Base-by-base conservation (phyloP, 1,139 yeast genomes). In the Lodderomyces metapsilosis region DNA sequence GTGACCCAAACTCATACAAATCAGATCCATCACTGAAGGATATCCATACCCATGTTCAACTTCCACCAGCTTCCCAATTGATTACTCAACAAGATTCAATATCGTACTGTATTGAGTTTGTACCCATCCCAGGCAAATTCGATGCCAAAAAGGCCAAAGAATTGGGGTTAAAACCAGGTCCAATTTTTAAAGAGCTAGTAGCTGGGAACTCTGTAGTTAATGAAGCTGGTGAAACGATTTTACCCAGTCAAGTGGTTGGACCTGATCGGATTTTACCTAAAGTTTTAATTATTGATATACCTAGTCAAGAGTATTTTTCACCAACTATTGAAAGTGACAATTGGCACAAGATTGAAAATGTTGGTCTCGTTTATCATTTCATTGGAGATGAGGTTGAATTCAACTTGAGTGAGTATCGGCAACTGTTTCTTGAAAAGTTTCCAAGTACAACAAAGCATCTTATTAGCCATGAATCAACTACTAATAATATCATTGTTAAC, bases 111-210 rank as follows among this genome's bases (percentile, higher is more conserved):
- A 68, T 92, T 4, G 73, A 80, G 28, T 76, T 88, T 36, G 67
- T 77, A 30, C 83, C 94, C 0, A 67, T 80, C 0, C 70, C 96
- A 52, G 98, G 99, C 0, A 84, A 77, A 54, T 92, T 94, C 54
- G 71, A 81, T 47, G 78, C 80, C 0, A 64, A 68, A 6, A 80
- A 73, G 52, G 98, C 98, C 0, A 68, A 63, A 27, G 76, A 66
- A 28, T 64, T 89, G 21, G 92, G 94, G 0, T 76, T 92, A 4
- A 82, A 83, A 24, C 78, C 79, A 2, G 92, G 95, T 0, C 66
- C 71, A 4, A 58, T 74, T 30, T 88, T 70, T 57, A 74, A 82
- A 11, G 59, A 68, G 15, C 70, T 92, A 41, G 73, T 92, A 8
- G 67, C 67, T 12, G 95, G 95, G 1, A 57, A 73, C 25, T 45